Evolutionary conservation across 1,284 basidiomycete genomes (phyloP).

Genomic region (Cutaneotrichosporon mucoides): DNA sequence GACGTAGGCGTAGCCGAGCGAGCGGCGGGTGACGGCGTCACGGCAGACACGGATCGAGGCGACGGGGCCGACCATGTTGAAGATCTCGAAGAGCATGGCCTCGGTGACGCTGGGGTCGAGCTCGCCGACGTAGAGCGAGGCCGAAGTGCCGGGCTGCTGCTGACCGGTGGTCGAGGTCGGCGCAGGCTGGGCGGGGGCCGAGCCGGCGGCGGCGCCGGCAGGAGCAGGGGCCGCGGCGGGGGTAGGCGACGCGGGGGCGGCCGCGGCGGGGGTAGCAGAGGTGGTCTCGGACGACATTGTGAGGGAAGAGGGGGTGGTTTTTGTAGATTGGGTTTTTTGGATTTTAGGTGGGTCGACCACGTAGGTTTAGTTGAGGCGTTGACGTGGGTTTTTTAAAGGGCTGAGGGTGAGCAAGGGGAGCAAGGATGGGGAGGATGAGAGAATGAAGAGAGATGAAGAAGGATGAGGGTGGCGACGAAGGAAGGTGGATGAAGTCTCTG

Average conservation of each 20-base stretch:
- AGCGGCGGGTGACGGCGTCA: slow-evolving; percentile 98
- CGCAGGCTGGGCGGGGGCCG: slow-evolving; percentile 46
- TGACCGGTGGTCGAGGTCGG: slow-evolving; percentile 60
- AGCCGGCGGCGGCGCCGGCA: slow-evolving; percentile 11
- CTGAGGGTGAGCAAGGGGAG: not conserved
- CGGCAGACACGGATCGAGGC: slow-evolving; percentile 99
- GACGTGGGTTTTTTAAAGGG: slow-evolving; percentile 24
- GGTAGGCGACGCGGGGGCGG: slow-evolving; percentile 22
- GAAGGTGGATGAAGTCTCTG: not conserved
- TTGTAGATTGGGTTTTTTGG: slow-evolving; percentile 8
- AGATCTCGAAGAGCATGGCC: slow-evolving; percentile 99
- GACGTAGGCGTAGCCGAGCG: slow-evolving; percentile 99
- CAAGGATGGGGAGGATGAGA: not conserved
- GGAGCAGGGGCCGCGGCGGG: slow-evolving; percentile 27
- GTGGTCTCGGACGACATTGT: slow-evolving; percentile 35
- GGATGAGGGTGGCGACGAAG: not conserved
- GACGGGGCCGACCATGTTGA: slow-evolving; percentile 99
- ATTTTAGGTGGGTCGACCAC: slow-evolving; percentile 24
- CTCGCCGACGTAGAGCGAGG: slow-evolving; percentile 98
- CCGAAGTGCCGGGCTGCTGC: slow-evolving; percentile 64
- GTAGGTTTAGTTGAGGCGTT: slow-evolving; percentile 22
- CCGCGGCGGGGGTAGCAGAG: slow-evolving; percentile 27
- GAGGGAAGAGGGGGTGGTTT: not conserved
- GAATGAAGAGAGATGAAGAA: not conserved
- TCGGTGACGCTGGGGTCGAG: slow-evolving; percentile 96